phyloP scores from a whole-genome alignment of 805 yeast genomes.

The Zygoascus tannicola region DNA sequence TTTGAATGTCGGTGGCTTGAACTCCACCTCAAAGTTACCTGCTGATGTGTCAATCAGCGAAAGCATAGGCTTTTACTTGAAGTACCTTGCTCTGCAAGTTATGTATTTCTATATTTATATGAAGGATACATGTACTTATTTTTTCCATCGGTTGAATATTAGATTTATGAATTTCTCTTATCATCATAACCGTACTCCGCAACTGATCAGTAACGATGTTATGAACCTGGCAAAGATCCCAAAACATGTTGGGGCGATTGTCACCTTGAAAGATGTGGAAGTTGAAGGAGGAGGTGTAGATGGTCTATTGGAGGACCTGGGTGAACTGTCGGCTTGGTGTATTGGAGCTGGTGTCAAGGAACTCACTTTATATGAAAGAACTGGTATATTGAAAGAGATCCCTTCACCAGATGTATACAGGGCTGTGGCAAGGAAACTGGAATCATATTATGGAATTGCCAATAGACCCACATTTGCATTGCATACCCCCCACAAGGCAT shows the following conservation, averaged over 20 bases:
- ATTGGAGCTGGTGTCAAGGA: slow-evolving; percentile 75
- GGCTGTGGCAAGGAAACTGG: slow-evolving; percentile 49
- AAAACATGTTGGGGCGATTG: slow-evolving; percentile 60
- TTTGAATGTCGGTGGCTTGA: slow-evolving; percentile 1
- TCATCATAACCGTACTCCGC: slow-evolving; percentile 41
- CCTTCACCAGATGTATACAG: slow-evolving; percentile 37
- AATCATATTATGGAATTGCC: slow-evolving; percentile 64
- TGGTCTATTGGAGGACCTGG: slow-evolving; percentile 65
- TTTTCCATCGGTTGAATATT: slow-evolving; percentile 13
- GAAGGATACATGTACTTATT: slow-evolving; percentile 5
- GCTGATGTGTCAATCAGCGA: not conserved
- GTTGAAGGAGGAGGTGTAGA: slow-evolving; percentile 86
- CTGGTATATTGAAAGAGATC: slow-evolving; percentile 49
- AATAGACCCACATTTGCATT: slow-evolving; percentile 54
- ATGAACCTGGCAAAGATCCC: slow-evolving; percentile 68
- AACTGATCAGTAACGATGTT: slow-evolving; percentile 77
- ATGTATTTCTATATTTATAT: slow-evolving; percentile 4
- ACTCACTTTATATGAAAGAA: slow-evolving; percentile 68
- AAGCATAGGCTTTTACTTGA: slow-evolving; percentile 6
- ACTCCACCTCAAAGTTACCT: slow-evolving; percentile 1
- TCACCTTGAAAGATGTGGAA: slow-evolving; percentile 62
- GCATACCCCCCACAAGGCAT: slow-evolving; percentile 50
- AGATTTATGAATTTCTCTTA: slow-evolving; percentile 13
- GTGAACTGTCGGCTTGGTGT: slow-evolving; percentile 80
- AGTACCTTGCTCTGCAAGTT: not conserved